phyloP scores from a whole-genome alignment of 257 asterid genomes.

The Schizonepeta tenuifolia region DNA sequence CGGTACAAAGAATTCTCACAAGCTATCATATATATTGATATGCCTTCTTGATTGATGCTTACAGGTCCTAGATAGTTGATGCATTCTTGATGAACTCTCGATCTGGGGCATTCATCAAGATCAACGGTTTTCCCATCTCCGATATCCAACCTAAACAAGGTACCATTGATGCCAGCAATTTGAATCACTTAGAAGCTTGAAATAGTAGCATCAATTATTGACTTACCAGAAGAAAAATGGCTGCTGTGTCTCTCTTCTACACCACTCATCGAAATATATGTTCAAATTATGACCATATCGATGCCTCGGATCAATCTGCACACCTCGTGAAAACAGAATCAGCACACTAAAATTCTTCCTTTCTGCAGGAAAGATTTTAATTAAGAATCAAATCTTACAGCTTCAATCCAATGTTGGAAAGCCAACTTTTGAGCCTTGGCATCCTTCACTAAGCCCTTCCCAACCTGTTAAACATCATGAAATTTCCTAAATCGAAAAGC shows the following conservation, averaged over 20 bases:
- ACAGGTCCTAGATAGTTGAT: constrained; percentile 83
- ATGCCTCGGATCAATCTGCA: constrained; percentile 77
- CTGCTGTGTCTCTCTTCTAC: constrained; percentile 56
- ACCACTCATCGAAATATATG: constrained; percentile 67
- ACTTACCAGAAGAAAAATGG: constrained; percentile 87
- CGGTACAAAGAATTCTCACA: background rate
- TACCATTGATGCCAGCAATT: background rate
- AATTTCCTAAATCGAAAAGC: background rate
- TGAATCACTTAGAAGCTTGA: background rate
- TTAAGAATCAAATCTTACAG: constrained; percentile 48
- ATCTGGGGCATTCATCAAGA: constrained; percentile 64
- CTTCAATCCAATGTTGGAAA: constrained; percentile 94
- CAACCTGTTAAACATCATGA: constrained; percentile 51
- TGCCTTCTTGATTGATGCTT: constrained; percentile 29
- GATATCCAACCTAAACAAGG: constrained; percentile 68
- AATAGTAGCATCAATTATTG: background rate
- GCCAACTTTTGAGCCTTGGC: constrained; percentile 74
- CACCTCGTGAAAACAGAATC: background rate
- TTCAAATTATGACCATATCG: constrained; percentile 79
- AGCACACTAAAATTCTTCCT: background rate
- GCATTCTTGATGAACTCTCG: constrained; percentile 63
- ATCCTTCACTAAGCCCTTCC: constrained; percentile 73
- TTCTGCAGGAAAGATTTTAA: background rate
- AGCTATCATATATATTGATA: background rate
- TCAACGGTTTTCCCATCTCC: constrained; percentile 77